phyloP scores from a whole-genome alignment of 805 yeast genomes.

The Candida odintsovae region DNA sequence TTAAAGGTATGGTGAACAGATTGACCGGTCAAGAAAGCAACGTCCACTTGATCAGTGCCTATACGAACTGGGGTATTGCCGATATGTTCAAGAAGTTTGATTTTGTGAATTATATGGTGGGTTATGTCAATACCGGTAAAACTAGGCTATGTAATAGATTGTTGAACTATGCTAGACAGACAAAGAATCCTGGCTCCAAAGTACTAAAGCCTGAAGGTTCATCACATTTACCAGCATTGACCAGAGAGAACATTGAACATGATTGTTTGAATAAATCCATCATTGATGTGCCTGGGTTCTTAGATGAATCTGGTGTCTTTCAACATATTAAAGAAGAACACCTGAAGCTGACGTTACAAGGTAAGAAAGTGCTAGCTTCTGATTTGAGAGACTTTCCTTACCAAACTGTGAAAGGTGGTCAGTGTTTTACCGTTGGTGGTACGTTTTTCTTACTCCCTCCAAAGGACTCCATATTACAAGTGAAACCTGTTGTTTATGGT shows the following conservation, averaged over 20 bases:
- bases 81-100: slow-evolving; percentile 33
- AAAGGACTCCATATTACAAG: slow-evolving; percentile 38
- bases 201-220: slow-evolving; percentile 27
- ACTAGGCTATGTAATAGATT: slow-evolving; percentile 51
- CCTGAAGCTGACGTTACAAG: slow-evolving; percentile 27
- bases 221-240: slow-evolving; percentile 61
- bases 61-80: slow-evolving; percentile 45
- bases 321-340: slow-evolving; percentile 23
- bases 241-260: slow-evolving; percentile 45
- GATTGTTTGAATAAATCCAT: slow-evolving; percentile 26
- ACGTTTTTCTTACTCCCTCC: slow-evolving; percentile 55
- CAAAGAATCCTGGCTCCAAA: slow-evolving; percentile 4
- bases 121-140: slow-evolving; percentile 68
- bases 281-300: slow-evolving; percentile 37
- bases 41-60: slow-evolving; percentile 47
- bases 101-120: slow-evolving; percentile 44
- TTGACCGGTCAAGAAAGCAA: slow-evolving; percentile 20
- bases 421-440: slow-evolving; percentile 54
- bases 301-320: slow-evolving; percentile 22
- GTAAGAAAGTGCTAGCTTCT: slow-evolving; percentile 25
- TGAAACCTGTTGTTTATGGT: slow-evolving; percentile 38
- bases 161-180: slow-evolving; percentile 22
- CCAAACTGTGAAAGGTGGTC: slow-evolving; percentile 36
- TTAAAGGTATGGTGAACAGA: slow-evolving; percentile 27
- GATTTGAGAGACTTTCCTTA: slow-evolving; percentile 26